Conservation (phyloP, 345 rosid species). For the Moricandia arvensis region DNA sequence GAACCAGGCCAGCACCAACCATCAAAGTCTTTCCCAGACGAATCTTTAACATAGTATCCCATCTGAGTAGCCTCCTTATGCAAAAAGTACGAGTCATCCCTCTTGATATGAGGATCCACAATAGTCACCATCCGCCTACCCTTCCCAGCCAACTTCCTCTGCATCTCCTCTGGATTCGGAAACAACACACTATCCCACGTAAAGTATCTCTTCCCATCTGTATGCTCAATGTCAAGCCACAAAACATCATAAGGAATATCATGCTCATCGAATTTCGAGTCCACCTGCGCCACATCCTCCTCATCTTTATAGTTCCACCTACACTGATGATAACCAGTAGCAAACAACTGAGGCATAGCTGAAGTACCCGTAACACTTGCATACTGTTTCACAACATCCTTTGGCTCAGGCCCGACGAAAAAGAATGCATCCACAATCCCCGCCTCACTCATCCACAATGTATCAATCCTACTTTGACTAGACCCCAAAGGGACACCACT, state of each 20-base stretch:
- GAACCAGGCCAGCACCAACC: constrained; percentile 99
- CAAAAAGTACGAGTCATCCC: constrained; percentile 71
- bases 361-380: constrained; percentile 76
- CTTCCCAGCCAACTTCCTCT: constrained; percentile 73
- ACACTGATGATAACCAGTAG: constrained; percentile 75
- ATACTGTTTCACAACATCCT: constrained; percentile 88
- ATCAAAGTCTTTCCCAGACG: constrained; percentile 75
- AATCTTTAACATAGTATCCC: constrained; percentile 88
- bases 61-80: constrained; percentile 80
- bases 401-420: constrained; percentile 82
- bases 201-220: constrained; percentile 87
- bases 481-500: constrained; percentile 38
- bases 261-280: no score
- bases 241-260: constrained; percentile 51
- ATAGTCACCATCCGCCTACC: constrained; percentile 97
- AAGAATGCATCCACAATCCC: constrained; percentile 94
- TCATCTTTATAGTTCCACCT: no score
- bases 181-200: constrained; percentile 82
- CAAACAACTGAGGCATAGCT: constrained; percentile 85
- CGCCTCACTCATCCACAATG: constrained; percentile 97
- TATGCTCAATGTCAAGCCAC: constrained; percentile 97
- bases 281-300: no score
- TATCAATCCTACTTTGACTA: constrained; percentile 61
- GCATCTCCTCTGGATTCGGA: constrained; percentile 93
- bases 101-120: constrained; percentile 94